Evolutionary conservation across 805 yeast species (phyloP), one percentile per base, ranked within the genome.

Genomic region (Saccharomycopsis selenospora): DNA sequence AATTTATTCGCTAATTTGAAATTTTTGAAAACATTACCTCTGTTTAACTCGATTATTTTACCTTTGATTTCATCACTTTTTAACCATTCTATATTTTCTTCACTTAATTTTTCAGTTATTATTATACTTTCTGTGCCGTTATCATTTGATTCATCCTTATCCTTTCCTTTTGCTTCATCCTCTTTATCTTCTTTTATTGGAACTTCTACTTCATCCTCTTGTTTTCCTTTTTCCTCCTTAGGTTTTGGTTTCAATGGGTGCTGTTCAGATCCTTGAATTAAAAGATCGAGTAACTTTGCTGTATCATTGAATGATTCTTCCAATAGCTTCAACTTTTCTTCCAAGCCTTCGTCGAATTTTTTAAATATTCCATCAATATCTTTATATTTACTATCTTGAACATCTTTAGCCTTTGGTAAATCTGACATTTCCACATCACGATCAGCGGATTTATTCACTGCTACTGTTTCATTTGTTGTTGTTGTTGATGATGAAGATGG

Each of bases 191-290:
- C 24, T 6, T 27, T 25, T 4, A n/a, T 10, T 28, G 33, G 33
- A 36, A 13, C 23, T 23, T 42, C 45, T 4, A 18, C 17, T 4
- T 11, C 36, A 14, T 18, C 23, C 29, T 13, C 6, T 17, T 38
- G 26, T n/a, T 25, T 23, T 33, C 26, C 36, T 2, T 7, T 20
- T 10, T 42, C 46, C 22, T 14, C 10, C 23, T 24, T 18, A 13
- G n/a, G 20, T 30, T 7, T 18, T 18, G 3, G 17, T 18, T 26
- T 27, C 33, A 26, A 33, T 17, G 27, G 30, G 4, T 6, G 17
- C 29, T 29, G 28, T 23, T 46, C 45, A 36, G 18, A 33, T n/a
- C 17, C 38, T 4, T 40, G 50, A 13, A 51, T 36, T 26, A 48
- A 24, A 11, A 27, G 36, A 17, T 47, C 45, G 13, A 48, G n/a